phyloP scores from a whole-genome alignment of 805 yeast species.

The Clavispora fructus region DNA sequence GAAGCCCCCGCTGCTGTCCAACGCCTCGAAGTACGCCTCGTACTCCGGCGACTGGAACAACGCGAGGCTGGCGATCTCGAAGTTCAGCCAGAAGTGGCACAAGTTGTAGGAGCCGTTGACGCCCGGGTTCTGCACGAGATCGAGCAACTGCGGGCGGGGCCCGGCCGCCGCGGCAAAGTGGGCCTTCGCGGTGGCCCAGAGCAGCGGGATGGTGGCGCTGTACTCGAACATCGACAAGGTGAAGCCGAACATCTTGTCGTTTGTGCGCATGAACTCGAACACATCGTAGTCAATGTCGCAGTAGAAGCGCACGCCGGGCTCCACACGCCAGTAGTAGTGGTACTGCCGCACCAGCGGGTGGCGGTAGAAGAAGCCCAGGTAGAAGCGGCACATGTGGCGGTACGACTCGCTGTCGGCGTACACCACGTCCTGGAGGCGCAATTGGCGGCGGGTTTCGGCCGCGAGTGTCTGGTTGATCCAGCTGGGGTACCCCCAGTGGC shows the following conservation, averaged over 20 bases:
- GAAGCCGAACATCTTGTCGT: conserved; percentile 61
- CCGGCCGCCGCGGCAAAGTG: not conserved
- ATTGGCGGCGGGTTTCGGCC: conserved; percentile 14
- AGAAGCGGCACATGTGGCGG: conserved; percentile 61
- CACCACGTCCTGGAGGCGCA: conserved; percentile 26
- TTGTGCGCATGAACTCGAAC: conserved; percentile 51
- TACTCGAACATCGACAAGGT: conserved; percentile 63
- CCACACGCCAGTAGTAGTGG: conserved; percentile 73
- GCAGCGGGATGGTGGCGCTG: conserved; percentile 51
- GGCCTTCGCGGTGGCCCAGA: conserved; percentile 41
- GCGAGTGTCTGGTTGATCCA: conserved; percentile 51
- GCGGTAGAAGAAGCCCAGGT: conserved; percentile 48
- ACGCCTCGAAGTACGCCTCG: not conserved
- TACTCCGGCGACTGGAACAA: not conserved
- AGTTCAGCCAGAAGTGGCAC: conserved; percentile 4
- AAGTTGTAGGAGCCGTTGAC: conserved; percentile 1
- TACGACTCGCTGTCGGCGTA: conserved; percentile 61
- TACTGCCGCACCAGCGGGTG: conserved; percentile 55
- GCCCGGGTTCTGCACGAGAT: not conserved
- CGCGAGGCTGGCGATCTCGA: not conserved
- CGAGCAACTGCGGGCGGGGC: not conserved
- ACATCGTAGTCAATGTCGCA: conserved; percentile 65
- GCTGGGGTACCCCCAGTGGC: conserved; percentile 68
- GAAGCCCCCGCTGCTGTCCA: conserved; percentile 2
- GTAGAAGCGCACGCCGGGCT: conserved; percentile 56